phyloP scores from a whole-genome alignment of 192 early-diverging fungal species.

The Endogone sp. region DNA sequence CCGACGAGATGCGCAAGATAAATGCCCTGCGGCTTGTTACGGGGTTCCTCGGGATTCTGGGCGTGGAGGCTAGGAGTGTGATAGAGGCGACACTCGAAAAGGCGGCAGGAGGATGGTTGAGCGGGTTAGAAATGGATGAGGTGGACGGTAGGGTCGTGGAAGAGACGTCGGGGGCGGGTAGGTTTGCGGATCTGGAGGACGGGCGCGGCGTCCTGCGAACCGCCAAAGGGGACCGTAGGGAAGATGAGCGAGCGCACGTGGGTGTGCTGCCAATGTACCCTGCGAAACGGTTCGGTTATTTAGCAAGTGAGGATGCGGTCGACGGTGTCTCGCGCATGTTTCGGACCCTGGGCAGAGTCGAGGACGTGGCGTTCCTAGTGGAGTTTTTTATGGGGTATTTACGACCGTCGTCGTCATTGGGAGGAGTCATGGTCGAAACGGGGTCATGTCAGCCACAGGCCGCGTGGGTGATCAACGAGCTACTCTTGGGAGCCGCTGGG shows the following conservation, averaged over 20 bases:
- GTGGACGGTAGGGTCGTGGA: conserved; percentile 24
- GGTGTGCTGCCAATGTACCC: neutral
- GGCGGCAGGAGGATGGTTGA: conserved; percentile 30
- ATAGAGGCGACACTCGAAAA: conserved; percentile 19
- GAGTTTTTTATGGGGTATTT: conserved; percentile 31
- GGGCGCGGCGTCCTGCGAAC: neutral
- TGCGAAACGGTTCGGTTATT: neutral
- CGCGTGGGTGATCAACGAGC: conserved; percentile 25
- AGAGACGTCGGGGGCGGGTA: conserved; percentile 6
- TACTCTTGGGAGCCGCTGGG: conserved; percentile 21
- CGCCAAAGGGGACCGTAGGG: neutral
- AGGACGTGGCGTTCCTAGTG: conserved; percentile 1
- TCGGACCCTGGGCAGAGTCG: neutral
- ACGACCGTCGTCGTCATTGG: neutral
- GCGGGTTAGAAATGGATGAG: conserved; percentile 31
- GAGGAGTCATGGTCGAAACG: neutral
- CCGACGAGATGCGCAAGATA: conserved; percentile 27
- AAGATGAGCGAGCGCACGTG: neutral
- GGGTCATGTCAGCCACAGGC: conserved; percentile 21
- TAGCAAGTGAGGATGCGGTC: neutral
- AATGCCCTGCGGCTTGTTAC: conserved; percentile 24
- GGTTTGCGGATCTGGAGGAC: conserved; percentile 14
- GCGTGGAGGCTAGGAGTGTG: conserved; percentile 20
- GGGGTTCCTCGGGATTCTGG: conserved; percentile 27
- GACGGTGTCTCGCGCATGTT: neutral